phyloP scores from a whole-genome alignment of 768 basidiomycete genomes.

The Xanthoconium stramineum region DNA sequence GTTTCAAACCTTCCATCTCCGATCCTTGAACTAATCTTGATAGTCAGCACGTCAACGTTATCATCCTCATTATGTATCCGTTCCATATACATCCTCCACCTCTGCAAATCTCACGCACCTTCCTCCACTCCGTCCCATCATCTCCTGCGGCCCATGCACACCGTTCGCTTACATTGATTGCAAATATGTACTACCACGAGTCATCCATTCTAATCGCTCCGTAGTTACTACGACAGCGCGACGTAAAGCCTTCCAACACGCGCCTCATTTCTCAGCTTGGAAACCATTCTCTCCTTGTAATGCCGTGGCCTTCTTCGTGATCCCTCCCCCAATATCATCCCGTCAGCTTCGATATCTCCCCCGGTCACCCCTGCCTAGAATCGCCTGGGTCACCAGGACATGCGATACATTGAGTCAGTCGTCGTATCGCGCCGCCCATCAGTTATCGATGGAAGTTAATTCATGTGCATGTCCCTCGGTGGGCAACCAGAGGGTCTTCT shows the following conservation, averaged over 20 bases:
- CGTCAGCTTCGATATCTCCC: conserved; percentile 17
- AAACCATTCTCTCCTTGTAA: conserved; percentile 7
- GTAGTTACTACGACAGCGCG: neutral
- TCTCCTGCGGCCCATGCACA: neutral
- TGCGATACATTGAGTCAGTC: conserved; percentile 7
- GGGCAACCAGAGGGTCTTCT: conserved; percentile 5
- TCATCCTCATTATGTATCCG: conserved; percentile 28
- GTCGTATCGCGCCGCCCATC: conserved; percentile 16
- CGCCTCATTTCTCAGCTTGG: conserved; percentile 7
- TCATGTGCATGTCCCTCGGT: conserved; percentile 22
- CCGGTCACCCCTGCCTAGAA: conserved; percentile 22
- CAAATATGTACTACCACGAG: neutral
- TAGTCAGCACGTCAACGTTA: conserved; percentile 28
- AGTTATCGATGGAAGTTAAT: conserved; percentile 25
- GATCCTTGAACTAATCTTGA: conserved; percentile 29
- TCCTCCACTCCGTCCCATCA: neutral
- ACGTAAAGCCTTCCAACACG: conserved; percentile 22
- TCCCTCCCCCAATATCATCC: conserved; percentile 4
- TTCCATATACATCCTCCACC: conserved; percentile 12
- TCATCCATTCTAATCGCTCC: neutral
- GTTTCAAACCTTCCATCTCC: conserved; percentile 30
- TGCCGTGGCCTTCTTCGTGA: conserved; percentile 9
- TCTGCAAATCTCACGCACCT: conserved; percentile 30
- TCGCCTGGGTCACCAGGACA: conserved; percentile 1
- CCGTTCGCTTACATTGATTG: neutral